Evolutionary conservation across 352 stramenopile genomes (phyloP).

Genomic region (Globisporangium orthogonon): DNA sequence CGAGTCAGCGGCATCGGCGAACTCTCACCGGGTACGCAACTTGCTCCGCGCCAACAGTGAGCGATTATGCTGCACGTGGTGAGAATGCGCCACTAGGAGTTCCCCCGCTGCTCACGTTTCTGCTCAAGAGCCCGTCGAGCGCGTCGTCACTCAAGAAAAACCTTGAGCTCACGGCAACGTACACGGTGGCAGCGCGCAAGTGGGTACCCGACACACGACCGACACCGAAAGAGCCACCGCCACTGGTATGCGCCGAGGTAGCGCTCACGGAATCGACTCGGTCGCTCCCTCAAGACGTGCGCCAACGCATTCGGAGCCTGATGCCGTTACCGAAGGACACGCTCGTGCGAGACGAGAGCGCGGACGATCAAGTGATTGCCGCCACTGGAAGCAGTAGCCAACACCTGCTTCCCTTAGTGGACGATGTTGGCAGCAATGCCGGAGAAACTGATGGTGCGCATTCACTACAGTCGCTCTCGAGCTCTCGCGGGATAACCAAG

Average conservation of each 20-base stretch:
- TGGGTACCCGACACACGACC: slow-evolving; percentile 38
- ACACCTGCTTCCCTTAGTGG: not conserved
- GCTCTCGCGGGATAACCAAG: slow-evolving; percentile 11
- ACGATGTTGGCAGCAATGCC: not conserved
- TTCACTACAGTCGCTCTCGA: not conserved
- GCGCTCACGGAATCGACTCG: slow-evolving; percentile 50
- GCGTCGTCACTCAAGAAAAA: slow-evolving; percentile 56
- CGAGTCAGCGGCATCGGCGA: not conserved
- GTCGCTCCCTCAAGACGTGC: slow-evolving; percentile 34
- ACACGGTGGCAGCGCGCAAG: slow-evolving; percentile 52
- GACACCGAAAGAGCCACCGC: slow-evolving; percentile 41
- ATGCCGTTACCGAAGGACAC: slow-evolving; percentile 36
- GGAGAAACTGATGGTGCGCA: not conserved
- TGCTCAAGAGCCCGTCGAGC: slow-evolving; percentile 45
- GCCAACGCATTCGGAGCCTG: slow-evolving; percentile 41
- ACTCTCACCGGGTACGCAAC: not conserved
- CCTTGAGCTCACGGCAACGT: slow-evolving; percentile 54
- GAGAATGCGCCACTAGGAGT: slow-evolving; percentile 21
- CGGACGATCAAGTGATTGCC: slow-evolving; percentile 4
- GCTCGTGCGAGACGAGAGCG: slow-evolving; percentile 35
- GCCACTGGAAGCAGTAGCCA: slow-evolving; percentile 1
- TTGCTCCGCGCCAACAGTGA: not conserved
- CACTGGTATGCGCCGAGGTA: slow-evolving; percentile 51
- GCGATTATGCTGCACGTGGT: slow-evolving; percentile 40
- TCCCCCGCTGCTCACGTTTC: slow-evolving; percentile 44